These are phyloP conservation scores for Aspergillus sp. DNA, from an alignment of 2,329 filamentous ascomycete species.

Conservation along the genomic window DNA sequence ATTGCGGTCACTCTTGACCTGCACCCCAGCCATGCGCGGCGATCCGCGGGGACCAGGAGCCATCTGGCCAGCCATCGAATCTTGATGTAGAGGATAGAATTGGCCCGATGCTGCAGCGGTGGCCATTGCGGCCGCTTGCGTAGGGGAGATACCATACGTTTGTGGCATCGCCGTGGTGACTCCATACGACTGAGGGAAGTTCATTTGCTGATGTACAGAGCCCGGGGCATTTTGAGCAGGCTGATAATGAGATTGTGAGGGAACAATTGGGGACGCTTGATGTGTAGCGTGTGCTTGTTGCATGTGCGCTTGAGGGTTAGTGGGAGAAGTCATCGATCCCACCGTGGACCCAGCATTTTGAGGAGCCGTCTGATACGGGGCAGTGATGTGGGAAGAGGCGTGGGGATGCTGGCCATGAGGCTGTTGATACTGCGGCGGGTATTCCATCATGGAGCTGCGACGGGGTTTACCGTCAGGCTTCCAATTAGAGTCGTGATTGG, in stretches of 20 bases:
- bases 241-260: constrained; percentile 72
- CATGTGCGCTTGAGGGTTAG: constrained; percentile 68
- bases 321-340: constrained; percentile 69
- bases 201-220: constrained; percentile 67
- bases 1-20: constrained; percentile 71
- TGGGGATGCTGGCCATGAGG: constrained; percentile 64
- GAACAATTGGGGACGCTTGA: constrained; percentile 77
- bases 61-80: constrained; percentile 66
- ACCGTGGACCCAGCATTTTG: constrained; percentile 48
- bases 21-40: constrained; percentile 70
- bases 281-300: constrained; percentile 60
- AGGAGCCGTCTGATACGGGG: constrained; percentile 65
- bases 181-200: constrained; percentile 77
- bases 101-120: constrained; percentile 89
- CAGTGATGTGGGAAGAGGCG: constrained; percentile 57
- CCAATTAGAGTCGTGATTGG: constrained; percentile 23
- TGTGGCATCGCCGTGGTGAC: constrained; percentile 73
- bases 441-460: constrained; percentile 65
- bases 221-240: constrained; percentile 63
- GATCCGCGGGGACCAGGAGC: constrained; percentile 63
- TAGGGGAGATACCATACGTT: constrained; percentile 74
- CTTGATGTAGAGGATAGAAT: constrained; percentile 72
- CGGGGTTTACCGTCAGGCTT: constrained; percentile 31
- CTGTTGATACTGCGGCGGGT: constrained; percentile 71
- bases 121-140: constrained; percentile 90